Base-by-base conservation (phyloP, 257 asterid genomes). In the Thymus quinquecostatus region DNA sequence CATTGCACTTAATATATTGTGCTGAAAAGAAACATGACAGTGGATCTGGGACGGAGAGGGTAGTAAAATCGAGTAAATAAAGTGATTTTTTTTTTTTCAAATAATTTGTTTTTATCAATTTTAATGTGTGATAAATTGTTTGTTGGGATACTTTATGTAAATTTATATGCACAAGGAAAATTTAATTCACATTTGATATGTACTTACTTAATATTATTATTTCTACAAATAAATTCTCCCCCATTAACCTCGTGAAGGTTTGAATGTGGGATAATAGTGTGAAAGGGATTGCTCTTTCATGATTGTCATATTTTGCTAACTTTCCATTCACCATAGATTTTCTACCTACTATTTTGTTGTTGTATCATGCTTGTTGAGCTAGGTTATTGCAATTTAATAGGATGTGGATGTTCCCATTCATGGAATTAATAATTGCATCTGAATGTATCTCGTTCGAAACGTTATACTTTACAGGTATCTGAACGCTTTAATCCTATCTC, bases 351-450 rank as follows among this genome's bases (percentile, higher is more conserved):
- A 38, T 38, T 8, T 38, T 60, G 32, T 60, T 33, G 47, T 38
- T 60, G 50, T 48, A n/a, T 60, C 66, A 60, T 60, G 66, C 50
- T 38, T 60, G 50, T 60, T 40, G 49, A 36, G 49, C 49, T 38
- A 60, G 21, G 14, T 60, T 38, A 60, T 27, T 59, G 64, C 21
- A 32, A 59, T n/a, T 60, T 60, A 38, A 38, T 38, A 8, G 33
- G 50, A 6, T 60, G 32, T 60, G 49, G 66, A 60, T 60, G n/a
- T 14, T 13, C 8, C 11, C 32, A 60, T 60, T 60, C 50, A 60
- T 60, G 12, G 27, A 36, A 60, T 59, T 59, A 7, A 59, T 59
- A 43, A 6, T 32, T 59, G 33, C 64, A 12, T 28, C 13, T 33
- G 3, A 12, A 32, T 13, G 10, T 32, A 11, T 32, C 33, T 58